Evolutionary conservation across 495 filamentous ascomycete species (phyloP).

Genomic region (Neurospora pannonica): DNA sequence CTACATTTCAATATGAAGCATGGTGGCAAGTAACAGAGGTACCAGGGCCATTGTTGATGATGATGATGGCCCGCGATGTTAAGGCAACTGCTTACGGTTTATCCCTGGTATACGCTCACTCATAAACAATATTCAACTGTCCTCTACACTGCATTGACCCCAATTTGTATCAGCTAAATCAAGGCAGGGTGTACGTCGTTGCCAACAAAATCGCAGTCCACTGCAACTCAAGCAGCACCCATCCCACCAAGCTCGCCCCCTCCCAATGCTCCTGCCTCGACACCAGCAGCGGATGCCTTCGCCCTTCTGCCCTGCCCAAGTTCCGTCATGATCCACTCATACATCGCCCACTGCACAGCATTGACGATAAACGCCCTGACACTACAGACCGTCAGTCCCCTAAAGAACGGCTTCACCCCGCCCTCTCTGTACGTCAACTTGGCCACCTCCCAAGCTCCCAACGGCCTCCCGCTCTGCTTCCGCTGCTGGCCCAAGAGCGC

Average conservation of each 20-base stretch:
- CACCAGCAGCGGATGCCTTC: background rate
- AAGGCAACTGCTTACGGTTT: too few relatives aligned
- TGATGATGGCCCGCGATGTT: background rate
- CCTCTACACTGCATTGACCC: too few relatives aligned
- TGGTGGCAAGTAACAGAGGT: background rate
- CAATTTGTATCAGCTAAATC: too few relatives aligned
- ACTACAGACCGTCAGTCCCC: slow-evolving; percentile 70
- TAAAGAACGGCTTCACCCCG: slow-evolving; percentile 61
- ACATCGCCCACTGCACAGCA: slow-evolving; percentile 71
- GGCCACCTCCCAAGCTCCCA: slow-evolving; percentile 52
- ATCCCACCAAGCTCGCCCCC: background rate
- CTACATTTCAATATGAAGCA: background rate
- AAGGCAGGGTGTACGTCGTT: too few relatives aligned
- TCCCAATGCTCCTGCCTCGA: background rate
- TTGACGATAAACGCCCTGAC: slow-evolving; percentile 80
- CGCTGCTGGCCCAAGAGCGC: slow-evolving; percentile 8
- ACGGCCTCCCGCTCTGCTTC: slow-evolving; percentile 18
- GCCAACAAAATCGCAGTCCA: background rate
- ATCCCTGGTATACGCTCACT: too few relatives aligned
- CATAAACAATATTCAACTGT: too few relatives aligned
- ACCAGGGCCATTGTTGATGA: background rate
- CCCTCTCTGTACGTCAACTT: slow-evolving; percentile 53
- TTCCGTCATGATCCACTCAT: slow-evolving; percentile 69
- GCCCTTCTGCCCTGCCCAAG: slow-evolving; percentile 23
- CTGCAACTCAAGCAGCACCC: background rate